Percentiles rank a stretch among this genome's conserved stretches.
Conservation (phyloP, 2,329 filamentous ascomycete genomes). For the Trichoderma semiorbis region DNA sequence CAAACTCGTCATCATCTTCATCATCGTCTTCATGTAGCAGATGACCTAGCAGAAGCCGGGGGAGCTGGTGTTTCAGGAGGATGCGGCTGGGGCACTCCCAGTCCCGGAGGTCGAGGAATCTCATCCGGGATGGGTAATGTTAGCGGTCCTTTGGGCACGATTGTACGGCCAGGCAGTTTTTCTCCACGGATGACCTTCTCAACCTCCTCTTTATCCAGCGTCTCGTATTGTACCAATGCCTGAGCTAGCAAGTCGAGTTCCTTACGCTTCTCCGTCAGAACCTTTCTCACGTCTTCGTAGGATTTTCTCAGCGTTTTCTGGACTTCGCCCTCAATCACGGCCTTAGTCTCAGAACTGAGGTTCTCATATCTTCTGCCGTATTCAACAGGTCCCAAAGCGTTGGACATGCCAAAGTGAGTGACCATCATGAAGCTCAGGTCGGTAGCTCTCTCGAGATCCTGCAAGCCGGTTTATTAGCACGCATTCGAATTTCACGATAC, state of each 20-base stretch:
- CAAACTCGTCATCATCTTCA: background rate
- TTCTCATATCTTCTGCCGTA: slow-evolving; percentile 75
- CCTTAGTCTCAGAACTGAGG: slow-evolving; percentile 81
- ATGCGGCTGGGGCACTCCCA: slow-evolving; percentile 35
- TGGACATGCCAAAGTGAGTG: slow-evolving; percentile 84
- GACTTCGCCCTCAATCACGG: slow-evolving; percentile 84
- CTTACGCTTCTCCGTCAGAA: slow-evolving; percentile 71
- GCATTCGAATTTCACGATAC: background rate
- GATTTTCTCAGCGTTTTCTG: slow-evolving; percentile 80
- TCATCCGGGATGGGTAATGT: slow-evolving; percentile 37
- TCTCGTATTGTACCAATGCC: slow-evolving; percentile 92
- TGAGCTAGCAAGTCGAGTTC: slow-evolving; percentile 86
- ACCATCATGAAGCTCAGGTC: slow-evolving; percentile 83
- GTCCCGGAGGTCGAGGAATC: slow-evolving; percentile 33
- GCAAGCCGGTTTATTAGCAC: background rate
- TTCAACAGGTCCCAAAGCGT: slow-evolving; percentile 83
- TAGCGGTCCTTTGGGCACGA: slow-evolving; percentile 52
- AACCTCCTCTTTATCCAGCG: slow-evolving; percentile 82
- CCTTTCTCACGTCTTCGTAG: slow-evolving; percentile 65
- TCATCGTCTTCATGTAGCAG: background rate
- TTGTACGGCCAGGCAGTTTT: slow-evolving; percentile 63
- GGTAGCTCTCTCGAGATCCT: slow-evolving; percentile 85
- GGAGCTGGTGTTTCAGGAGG: slow-evolving; percentile 32
- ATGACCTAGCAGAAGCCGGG: slow-evolving; percentile 28
- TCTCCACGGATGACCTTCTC: slow-evolving; percentile 86